Conservation (phyloP, 2,329 filamentous ascomycete genomes). For the Clonostachys sp. region DNA sequence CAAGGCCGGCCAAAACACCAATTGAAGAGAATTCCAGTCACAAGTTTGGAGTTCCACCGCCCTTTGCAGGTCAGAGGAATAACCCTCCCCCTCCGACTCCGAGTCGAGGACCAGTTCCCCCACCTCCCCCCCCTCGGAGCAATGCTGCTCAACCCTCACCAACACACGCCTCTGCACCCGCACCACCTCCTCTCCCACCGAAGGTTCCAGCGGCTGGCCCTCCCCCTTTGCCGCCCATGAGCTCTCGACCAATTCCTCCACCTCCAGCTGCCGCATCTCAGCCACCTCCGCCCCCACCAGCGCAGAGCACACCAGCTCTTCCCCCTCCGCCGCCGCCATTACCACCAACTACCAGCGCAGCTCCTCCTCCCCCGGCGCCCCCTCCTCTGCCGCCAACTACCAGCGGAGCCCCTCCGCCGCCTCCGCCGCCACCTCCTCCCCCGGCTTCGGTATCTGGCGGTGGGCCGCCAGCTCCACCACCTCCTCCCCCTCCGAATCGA, state of each 20-base stretch:
- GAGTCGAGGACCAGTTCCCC: conserved; percentile 65
- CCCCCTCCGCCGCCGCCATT: conserved; percentile 30
- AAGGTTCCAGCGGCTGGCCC: conserved; percentile 38
- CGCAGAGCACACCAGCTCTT: conserved; percentile 14
- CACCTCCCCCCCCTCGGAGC: conserved; percentile 57
- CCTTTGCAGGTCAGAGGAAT: conserved; percentile 66
- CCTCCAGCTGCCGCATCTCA: conserved; percentile 39
- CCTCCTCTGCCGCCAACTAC: conserved; percentile 34
- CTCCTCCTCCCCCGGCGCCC: conserved; percentile 30
- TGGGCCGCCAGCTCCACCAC: conserved; percentile 18
- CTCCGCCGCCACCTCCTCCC: conserved; percentile 38
- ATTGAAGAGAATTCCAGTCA: conserved; percentile 55
- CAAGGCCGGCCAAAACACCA: conserved; percentile 61
- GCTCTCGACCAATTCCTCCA: conserved; percentile 46
- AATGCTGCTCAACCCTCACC: conserved; percentile 10
- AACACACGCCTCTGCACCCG: conserved; percentile 21
- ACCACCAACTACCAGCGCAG: conserved; percentile 8
- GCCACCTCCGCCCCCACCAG: conserved; percentile 21
- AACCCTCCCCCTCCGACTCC: conserved; percentile 69
- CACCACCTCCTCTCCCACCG: conserved; percentile 40
- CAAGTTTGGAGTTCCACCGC: conserved; percentile 74
- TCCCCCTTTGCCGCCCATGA: conserved; percentile 46
- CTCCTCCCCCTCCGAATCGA: conserved; percentile 47
- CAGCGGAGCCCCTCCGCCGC: conserved; percentile 5
- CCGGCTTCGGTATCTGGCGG: conserved; percentile 25